phyloP scores from a whole-genome alignment of 192 early-diverging fungal genomes.

The Backusella tuberculispora region DNA sequence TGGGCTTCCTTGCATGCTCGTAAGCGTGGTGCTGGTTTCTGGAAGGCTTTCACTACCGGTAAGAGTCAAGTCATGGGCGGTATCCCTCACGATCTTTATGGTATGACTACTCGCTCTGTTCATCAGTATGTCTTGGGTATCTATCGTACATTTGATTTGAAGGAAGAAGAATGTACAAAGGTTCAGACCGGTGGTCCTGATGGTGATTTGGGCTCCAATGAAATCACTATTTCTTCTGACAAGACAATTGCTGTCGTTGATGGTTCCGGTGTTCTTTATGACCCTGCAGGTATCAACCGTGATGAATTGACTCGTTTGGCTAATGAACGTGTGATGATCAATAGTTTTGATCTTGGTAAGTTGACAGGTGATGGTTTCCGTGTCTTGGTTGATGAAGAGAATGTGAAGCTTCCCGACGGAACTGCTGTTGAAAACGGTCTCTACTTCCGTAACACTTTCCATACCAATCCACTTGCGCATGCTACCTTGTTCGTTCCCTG shows the following conservation, averaged over 20 bases:
- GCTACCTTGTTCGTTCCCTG: conserved; percentile 97
- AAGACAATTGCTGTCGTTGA: conserved; percentile 95
- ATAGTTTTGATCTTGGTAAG: conserved; percentile 82
- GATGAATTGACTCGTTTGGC: conserved; percentile 88
- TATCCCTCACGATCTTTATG: conserved; percentile 96
- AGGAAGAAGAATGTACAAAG: conserved; percentile 88
- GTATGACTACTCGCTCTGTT: conserved; percentile 98
- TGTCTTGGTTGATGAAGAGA: conserved; percentile 92
- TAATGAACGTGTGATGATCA: conserved; percentile 81
- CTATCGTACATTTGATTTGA: conserved; percentile 77
- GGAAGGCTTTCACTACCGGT: conserved; percentile 99
- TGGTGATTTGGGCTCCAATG: conserved; percentile 97
- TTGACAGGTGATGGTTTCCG: conserved; percentile 88
- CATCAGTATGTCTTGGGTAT: conserved; percentile 99
- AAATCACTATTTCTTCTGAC: conserved; percentile 98
- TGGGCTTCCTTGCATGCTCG: conserved; percentile 97
- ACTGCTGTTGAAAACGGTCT: conserved; percentile 86
- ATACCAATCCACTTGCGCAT: conserved; percentile 77
- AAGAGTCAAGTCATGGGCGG: conserved; percentile 95
- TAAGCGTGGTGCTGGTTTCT: conserved; percentile 89
- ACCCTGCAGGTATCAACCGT: conserved; percentile 91
- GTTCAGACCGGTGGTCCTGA: conserved; percentile 98
- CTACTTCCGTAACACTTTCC: conserved; percentile 97
- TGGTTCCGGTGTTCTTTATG: conserved; percentile 94
- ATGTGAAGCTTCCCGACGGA: conserved; percentile 88